Percentiles rank a stretch among this genome's conserved stretches.
phyloP scores from a whole-genome alignment of 345 rosid genomes.

The Salix udensis region DNA sequence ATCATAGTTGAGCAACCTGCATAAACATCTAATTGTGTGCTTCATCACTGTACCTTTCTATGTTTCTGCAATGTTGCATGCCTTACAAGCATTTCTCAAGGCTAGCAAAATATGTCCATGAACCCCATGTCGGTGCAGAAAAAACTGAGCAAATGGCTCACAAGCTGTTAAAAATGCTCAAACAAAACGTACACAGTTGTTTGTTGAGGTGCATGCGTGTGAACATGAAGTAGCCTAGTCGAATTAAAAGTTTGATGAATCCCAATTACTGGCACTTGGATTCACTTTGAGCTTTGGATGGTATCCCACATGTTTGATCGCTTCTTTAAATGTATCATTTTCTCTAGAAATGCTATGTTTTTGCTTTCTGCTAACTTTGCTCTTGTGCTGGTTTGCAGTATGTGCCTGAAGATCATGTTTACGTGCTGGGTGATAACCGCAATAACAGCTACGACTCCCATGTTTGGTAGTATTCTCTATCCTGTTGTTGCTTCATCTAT shows the following conservation, averaged over 20 bases:
- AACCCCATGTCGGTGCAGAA: background rate
- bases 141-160: background rate
- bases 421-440: slow-evolving; percentile 38
- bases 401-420: slow-evolving; percentile 35
- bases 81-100: background rate
- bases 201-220: too few relatives aligned
- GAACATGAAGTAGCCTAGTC: background rate
- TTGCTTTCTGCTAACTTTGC: background rate
- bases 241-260: slow-evolving; percentile 5
- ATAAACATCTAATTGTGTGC: slow-evolving; percentile 32
- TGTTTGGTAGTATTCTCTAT: slow-evolving; percentile 21
- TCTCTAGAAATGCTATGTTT: background rate
- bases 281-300: background rate
- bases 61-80: background rate
- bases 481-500: background rate
- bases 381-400: slow-evolving; percentile 21
- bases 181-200: too few relatives aligned
- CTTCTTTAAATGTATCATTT: background rate
- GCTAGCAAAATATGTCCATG: background rate
- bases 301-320: slow-evolving; percentile 2
- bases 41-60: slow-evolving; percentile 2
- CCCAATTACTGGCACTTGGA: background rate
- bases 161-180: too few relatives aligned
- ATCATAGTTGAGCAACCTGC: slow-evolving; percentile 32
- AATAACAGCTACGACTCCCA: slow-evolving; percentile 37